phyloP scores from a whole-genome alignment of 73 alveolate genomes.

The Symbiodinium natans region DNA sequence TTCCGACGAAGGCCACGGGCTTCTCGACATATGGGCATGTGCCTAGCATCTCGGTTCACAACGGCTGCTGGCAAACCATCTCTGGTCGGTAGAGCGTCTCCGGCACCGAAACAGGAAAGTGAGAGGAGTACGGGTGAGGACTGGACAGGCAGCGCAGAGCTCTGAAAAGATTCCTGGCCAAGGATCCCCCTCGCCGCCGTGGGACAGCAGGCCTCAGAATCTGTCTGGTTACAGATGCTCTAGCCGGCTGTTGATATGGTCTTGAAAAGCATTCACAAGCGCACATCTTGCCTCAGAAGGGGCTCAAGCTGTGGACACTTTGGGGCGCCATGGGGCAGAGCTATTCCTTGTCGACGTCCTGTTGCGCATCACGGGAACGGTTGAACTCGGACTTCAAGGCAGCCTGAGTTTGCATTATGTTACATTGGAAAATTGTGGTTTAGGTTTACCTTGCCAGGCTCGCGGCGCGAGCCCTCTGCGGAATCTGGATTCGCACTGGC shows the following conservation, averaged over 20 bases:
- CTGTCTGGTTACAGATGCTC: no score
- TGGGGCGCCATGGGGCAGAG: not conserved
- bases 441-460: not conserved
- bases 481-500: not conserved
- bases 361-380: not conserved
- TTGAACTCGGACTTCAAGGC: conserved; percentile 4
- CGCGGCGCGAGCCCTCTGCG: not conserved
- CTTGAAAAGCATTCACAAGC: no score
- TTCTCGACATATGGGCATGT: conserved; percentile 7
- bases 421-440: not conserved
- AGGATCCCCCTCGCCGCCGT: not conserved
- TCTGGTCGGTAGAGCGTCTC: no score
- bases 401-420: no score
- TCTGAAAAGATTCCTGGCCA: no score
- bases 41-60: not conserved
- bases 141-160: no score
- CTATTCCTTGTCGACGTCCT: not conserved
- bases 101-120: no score
- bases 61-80: no score
- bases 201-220: conserved; percentile 22
- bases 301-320: not conserved
- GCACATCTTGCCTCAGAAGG: no score
- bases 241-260: no score
- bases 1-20: not conserved
- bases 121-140: no score